These are phyloP conservation scores for Thermomyces lanuginosus DNA, from an alignment of 2,329 filamentous ascomycete genomes.

Conservation along the genomic window DNA sequence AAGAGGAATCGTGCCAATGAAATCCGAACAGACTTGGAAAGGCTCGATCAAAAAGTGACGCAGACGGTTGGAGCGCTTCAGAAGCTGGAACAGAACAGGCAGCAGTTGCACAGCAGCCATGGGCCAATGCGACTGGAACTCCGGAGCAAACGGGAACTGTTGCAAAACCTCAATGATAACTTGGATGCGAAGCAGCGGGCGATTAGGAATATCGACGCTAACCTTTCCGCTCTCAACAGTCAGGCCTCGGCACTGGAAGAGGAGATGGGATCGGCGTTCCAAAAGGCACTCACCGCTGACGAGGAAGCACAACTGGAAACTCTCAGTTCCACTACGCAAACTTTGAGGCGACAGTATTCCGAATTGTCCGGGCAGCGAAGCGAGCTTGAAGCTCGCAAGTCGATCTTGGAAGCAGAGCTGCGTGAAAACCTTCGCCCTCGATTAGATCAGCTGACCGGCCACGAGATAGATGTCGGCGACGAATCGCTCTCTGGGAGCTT, in stretches of 20 bases:
- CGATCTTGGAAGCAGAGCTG: constrained; percentile 69
- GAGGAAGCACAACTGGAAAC: constrained; percentile 69
- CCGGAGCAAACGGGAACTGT: constrained; percentile 53
- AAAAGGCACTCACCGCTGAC: constrained; percentile 66
- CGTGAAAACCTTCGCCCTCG: constrained; percentile 77
- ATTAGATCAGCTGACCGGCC: constrained; percentile 67
- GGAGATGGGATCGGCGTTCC: constrained; percentile 75
- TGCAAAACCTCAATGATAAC: constrained; percentile 56
- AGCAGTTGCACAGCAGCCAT: constrained; percentile 66
- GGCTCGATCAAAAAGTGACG: constrained; percentile 78
- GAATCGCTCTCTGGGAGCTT: constrained; percentile 47
- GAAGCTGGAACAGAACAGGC: constrained; percentile 62
- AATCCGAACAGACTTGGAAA: constrained; percentile 54
- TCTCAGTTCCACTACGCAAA: constrained; percentile 52
- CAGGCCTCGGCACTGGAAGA: constrained; percentile 61
- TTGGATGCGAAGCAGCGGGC: constrained; percentile 54
- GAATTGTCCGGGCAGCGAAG: constrained; percentile 56
- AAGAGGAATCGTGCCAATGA: constrained; percentile 47
- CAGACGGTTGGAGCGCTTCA: constrained; percentile 67
- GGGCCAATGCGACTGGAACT: constrained; percentile 65
- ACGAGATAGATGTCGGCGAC: constrained; percentile 50
- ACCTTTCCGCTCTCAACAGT: constrained; percentile 59
- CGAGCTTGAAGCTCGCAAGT: constrained; percentile 65
- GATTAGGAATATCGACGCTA: constrained; percentile 52
- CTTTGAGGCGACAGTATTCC: constrained; percentile 60